phyloP scores from a whole-genome alignment of 331 rosid genomes.

The Rhamnella rubrinervis region DNA sequence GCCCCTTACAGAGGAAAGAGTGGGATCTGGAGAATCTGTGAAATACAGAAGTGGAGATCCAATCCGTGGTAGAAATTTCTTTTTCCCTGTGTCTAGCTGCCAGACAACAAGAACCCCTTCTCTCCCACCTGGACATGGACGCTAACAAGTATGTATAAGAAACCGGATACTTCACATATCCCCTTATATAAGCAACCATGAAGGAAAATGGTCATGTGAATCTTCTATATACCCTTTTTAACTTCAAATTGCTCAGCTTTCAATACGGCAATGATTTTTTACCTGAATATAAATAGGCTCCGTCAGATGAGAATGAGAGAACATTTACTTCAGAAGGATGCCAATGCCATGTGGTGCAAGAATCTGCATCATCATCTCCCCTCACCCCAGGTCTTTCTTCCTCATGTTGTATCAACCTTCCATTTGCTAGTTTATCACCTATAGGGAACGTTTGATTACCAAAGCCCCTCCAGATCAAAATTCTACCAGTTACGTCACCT shows the following conservation, averaged over 20 bases:
- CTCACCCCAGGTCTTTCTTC: conserved; percentile 76
- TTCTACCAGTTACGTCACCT: conserved; percentile 85
- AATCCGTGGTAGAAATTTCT: conserved; percentile 76
- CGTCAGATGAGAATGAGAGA: conserved; percentile 80
- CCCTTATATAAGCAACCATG: background rate
- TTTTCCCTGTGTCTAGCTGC: conserved; percentile 89
- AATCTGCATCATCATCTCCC: conserved; percentile 78
- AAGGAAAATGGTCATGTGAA: background rate
- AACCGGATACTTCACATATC: conserved; percentile 10
- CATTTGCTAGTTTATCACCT: conserved; percentile 25
- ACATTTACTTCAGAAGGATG: conserved; percentile 63
- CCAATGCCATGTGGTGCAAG: conserved; percentile 94
- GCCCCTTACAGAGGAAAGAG: conserved; percentile 70
- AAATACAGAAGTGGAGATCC: conserved; percentile 87
- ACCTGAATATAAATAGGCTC: conserved; percentile 89
- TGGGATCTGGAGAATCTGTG: conserved; percentile 72
- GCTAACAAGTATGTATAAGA: conserved; percentile 11
- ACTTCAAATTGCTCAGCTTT: background rate
- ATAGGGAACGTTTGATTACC: conserved; percentile 48
- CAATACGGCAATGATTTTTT: conserved; percentile 5
- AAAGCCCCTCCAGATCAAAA: conserved; percentile 78
- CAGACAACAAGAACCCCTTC: conserved; percentile 96
- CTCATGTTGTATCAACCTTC: conserved; percentile 29
- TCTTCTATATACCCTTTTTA: conserved; percentile 15
- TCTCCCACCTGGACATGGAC: conserved; percentile 64